Conservation (phyloP, 2,329 filamentous ascomycete genomes). For the Aaosphaeria pasadenensis region DNA sequence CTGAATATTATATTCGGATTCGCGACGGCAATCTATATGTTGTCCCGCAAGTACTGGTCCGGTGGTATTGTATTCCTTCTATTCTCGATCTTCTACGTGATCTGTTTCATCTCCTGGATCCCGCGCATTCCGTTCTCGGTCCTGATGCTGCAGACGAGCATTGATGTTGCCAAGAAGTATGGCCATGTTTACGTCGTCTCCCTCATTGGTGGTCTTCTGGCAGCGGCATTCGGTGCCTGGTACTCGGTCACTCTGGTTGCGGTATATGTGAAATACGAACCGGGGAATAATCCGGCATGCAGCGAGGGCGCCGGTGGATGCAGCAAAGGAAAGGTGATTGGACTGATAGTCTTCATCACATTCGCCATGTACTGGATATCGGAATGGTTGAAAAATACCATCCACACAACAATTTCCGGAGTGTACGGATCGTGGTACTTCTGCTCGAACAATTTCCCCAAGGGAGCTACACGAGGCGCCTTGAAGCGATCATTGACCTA, state of each 20-base stretch:
- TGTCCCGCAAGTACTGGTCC: conserved; percentile 71
- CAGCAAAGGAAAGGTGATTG: conserved; percentile 74
- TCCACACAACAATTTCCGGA: conserved; percentile 82
- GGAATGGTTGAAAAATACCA: conserved; percentile 90
- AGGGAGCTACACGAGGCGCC: conserved; percentile 77
- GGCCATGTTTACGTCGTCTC: conserved; percentile 87
- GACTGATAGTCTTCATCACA: conserved; percentile 79
- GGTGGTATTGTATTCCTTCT: conserved; percentile 85
- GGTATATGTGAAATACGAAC: conserved; percentile 81
- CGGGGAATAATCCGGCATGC: conserved; percentile 59
- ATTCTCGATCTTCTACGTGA: conserved; percentile 74
- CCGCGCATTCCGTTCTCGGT: conserved; percentile 87
- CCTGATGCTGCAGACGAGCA: conserved; percentile 81
- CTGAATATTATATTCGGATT: conserved; percentile 81
- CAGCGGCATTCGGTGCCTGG: conserved; percentile 76
- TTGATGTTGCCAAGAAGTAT: conserved; percentile 78
- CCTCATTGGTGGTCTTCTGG: conserved; percentile 74
- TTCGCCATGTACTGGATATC: conserved; percentile 94
- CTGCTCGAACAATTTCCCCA: conserved; percentile 65
- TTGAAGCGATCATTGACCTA: conserved; percentile 80
- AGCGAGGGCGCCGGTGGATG: conserved; percentile 59
- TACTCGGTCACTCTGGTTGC: conserved; percentile 82
- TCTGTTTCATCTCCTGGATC: conserved; percentile 89
- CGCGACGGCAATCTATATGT: conserved; percentile 84
- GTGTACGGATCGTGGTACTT: conserved; percentile 96